These are phyloP conservation scores for Lyophyllum atratum DNA, from an alignment of 768 basidiomycete species.

Conservation along the genomic window DNA sequence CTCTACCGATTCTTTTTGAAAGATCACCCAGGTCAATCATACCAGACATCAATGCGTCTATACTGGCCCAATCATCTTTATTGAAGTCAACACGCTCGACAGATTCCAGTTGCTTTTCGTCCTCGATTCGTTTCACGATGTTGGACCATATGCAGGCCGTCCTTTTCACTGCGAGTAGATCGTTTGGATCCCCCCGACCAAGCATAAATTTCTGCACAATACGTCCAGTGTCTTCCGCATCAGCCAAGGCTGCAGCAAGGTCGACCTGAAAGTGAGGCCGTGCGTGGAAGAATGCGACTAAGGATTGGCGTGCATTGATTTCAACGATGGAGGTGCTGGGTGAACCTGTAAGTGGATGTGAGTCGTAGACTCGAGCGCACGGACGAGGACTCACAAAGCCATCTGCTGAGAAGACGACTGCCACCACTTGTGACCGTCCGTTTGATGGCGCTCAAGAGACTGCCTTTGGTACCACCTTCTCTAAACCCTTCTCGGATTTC, in stretches of 20 bases:
- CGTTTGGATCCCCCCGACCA: constrained; percentile 64
- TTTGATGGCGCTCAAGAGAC: constrained; percentile 72
- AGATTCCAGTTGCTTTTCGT: constrained; percentile 59
- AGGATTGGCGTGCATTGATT: constrained; percentile 73
- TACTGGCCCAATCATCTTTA: constrained; percentile 51
- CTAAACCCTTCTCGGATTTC: constrained; percentile 77
- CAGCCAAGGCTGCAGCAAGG: constrained; percentile 52
- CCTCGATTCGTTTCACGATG: constrained; percentile 50
- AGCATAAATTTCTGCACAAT: constrained; percentile 78
- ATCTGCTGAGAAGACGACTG: constrained; percentile 70
- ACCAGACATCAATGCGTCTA: constrained; percentile 54
- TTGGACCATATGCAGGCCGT: constrained; percentile 62
- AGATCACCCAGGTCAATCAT: constrained; percentile 54
- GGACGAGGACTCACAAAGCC: constrained; percentile 68
- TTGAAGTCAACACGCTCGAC: constrained; percentile 30
- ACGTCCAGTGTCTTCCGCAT: constrained; percentile 70
- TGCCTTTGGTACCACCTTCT: constrained; percentile 75
- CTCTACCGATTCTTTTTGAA: constrained; percentile 51
- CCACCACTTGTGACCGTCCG: constrained; percentile 80
- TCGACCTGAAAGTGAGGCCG: constrained; percentile 68
- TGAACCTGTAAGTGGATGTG: constrained; percentile 54
- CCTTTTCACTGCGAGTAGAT: constrained; percentile 63
- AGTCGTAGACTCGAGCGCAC: constrained; percentile 14
- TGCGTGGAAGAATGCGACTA: constrained; percentile 70
- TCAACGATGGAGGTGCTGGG: constrained; percentile 77